Conservation (phyloP, 345 rosid genomes). For the Melaleuca quinquenervia region DNA sequence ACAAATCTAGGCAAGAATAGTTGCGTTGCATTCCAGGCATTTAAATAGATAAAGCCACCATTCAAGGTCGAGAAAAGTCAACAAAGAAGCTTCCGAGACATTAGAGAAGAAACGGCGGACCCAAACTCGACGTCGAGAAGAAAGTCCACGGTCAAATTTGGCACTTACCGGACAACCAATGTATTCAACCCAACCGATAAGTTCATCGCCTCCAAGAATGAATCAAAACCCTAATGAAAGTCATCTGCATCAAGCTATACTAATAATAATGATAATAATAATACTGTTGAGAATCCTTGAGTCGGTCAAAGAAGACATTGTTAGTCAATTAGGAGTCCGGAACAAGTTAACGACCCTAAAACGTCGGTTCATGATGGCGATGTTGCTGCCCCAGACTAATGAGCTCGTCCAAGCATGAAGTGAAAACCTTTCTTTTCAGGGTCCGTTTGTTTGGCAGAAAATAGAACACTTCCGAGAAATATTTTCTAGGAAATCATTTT, state of each 20-base stretch:
- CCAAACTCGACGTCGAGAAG: not conserved
- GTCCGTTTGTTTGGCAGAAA: no score
- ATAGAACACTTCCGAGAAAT: no score
- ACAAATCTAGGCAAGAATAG: not conserved
- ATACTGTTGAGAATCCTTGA: not conserved
- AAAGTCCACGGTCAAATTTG: not conserved
- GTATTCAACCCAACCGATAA: not conserved
- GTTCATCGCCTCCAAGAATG: not conserved
- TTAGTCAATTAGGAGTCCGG: not conserved
- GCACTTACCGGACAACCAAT: not conserved
- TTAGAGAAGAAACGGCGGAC: not conserved
- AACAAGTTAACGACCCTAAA: not conserved
- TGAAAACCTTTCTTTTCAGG: not conserved
- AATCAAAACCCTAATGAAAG: not conserved
- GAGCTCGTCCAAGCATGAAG: not conserved
- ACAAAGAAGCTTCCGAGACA: not conserved
- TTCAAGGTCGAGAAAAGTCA: not conserved
- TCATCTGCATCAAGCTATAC: not conserved
- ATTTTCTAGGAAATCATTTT: no score
- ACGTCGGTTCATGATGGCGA: not conserved
- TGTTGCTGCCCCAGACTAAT: not conserved
- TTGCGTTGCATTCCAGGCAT: not conserved
- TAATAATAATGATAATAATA: not conserved
- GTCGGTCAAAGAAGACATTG: not conserved
- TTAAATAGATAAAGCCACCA: not conserved